Evolutionary conservation across 805 yeast species (phyloP).

Genomic region (Kodamaea neixiangensis): DNA sequence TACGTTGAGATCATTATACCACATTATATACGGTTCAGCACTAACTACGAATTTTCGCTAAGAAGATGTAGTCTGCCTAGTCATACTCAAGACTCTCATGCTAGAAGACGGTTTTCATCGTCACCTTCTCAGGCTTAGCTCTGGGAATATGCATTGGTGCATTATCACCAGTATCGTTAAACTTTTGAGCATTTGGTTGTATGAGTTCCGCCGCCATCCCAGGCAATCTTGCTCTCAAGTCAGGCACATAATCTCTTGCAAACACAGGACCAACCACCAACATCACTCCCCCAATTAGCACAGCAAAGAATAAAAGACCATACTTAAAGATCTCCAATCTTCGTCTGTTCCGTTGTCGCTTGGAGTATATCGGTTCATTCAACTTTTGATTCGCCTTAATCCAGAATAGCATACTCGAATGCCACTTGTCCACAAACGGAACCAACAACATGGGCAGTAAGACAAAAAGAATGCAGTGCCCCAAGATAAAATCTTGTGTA

Average conservation of each 20-base stretch:
- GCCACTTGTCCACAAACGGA: constrained; percentile 51
- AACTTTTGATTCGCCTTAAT: constrained; percentile 39
- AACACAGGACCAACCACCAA: constrained; percentile 52
- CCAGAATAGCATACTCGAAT: constrained; percentile 53
- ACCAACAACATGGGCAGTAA: constrained; percentile 44
- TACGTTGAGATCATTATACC: no score
- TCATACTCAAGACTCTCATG: no score
- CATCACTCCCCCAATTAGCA: constrained; percentile 40
- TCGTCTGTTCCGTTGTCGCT: constrained; percentile 36
- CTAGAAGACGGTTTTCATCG: constrained; percentile 17
- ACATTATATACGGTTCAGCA: no score
- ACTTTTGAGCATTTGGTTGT: constrained; percentile 61
- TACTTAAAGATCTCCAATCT: constrained; percentile 41
- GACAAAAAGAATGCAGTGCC: constrained; percentile 42
- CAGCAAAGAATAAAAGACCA: constrained; percentile 44
- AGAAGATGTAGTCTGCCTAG: no score
- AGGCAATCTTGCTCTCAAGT: constrained; percentile 10
- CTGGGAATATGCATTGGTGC: constrained; percentile 48
- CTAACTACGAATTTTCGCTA: no score
- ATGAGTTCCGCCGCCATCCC: constrained; percentile 30
- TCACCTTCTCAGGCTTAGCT: constrained; percentile 26
- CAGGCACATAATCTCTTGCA: constrained; percentile 19
- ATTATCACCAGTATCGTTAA: constrained; percentile 63
- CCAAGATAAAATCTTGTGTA: constrained; percentile 49
- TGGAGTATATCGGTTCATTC: constrained; percentile 40